Percentiles rank a stretch among this genome's conserved stretches.
These are phyloP conservation scores for Echium plantagineum DNA, from an alignment of 257 asterid species.

Conservation along the genomic window DNA sequence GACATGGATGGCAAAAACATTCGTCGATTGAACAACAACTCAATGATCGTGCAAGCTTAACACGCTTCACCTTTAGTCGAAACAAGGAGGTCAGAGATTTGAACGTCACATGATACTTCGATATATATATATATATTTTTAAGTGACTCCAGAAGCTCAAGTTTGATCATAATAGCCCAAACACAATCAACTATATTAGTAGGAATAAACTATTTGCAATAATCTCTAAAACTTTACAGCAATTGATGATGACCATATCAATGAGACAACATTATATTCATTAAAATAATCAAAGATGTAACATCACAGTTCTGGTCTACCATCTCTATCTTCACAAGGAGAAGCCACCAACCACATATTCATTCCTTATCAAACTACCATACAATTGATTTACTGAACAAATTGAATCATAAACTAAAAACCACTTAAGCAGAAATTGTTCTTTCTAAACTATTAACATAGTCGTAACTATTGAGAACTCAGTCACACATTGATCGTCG, in stretches of 20 bases:
- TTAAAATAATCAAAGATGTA: too few relatives aligned
- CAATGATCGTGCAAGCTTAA: too few relatives aligned
- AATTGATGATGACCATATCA: background rate
- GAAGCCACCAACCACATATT: conserved; percentile 12
- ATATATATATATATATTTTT: too few relatives aligned
- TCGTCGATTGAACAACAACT: background rate
- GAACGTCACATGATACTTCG: background rate
- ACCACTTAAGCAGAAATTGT: background rate
- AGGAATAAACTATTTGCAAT: background rate
- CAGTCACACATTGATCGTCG: too few relatives aligned
- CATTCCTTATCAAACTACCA: conserved; percentile 13
- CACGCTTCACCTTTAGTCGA: background rate
- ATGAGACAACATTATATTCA: background rate
- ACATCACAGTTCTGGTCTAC: background rate
- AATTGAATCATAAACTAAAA: background rate
- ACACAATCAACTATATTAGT: background rate
- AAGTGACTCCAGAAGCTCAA: background rate
- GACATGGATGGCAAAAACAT: background rate
- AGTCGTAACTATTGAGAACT: too few relatives aligned
- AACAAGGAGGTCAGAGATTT: too few relatives aligned
- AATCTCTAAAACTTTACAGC: background rate
- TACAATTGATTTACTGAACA: background rate
- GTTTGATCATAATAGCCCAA: background rate
- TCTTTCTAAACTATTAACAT: too few relatives aligned
- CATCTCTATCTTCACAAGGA: conserved; percentile 11